phyloP scores from a whole-genome alignment of 2,329 filamentous ascomycete genomes.

The Pseudopithomyces maydicus region DNA sequence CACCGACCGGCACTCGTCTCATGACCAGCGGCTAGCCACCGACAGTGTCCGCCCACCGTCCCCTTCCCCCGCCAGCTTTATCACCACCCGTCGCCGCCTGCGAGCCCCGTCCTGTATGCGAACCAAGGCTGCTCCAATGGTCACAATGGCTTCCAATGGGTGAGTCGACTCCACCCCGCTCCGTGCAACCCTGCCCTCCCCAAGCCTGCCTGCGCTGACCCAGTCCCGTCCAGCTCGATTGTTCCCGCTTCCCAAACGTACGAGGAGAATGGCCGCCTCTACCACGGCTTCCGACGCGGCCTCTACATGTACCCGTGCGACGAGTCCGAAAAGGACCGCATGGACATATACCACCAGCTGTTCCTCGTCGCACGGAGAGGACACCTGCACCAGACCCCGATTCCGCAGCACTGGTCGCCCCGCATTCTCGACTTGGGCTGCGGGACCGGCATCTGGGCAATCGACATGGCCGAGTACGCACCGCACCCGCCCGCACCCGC shows the following conservation, averaged over 20 bases:
- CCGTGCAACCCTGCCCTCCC: slow-evolving; percentile 31
- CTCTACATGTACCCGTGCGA: slow-evolving; percentile 81
- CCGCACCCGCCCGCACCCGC: slow-evolving; percentile 20
- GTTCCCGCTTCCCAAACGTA: slow-evolving; percentile 54
- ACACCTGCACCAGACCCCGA: slow-evolving; percentile 52
- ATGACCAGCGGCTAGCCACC: slow-evolving; percentile 24
- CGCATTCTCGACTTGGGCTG: slow-evolving; percentile 73
- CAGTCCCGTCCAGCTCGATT: slow-evolving; percentile 35
- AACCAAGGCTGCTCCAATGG: slow-evolving; percentile 43
- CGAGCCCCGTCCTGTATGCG: slow-evolving; percentile 23
- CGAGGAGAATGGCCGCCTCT: slow-evolving; percentile 70
- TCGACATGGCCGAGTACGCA: slow-evolving; percentile 79
- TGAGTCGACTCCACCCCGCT: slow-evolving; percentile 43
- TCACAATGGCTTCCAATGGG: slow-evolving; percentile 52
- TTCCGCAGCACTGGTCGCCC: slow-evolving; percentile 46
- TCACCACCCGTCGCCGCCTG: slow-evolving; percentile 20
- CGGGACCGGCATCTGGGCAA: slow-evolving; percentile 90
- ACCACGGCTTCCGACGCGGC: slow-evolving; percentile 69
- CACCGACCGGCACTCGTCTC: slow-evolving; percentile 16
- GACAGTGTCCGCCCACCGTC: slow-evolving; percentile 7
- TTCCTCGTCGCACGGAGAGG: slow-evolving; percentile 68
- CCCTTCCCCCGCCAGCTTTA: slow-evolving; percentile 10
- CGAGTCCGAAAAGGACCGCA: slow-evolving; percentile 74
- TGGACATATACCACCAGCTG: slow-evolving; percentile 83
- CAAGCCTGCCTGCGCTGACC: slow-evolving; percentile 11